These are phyloP conservation scores for Fusarium sp. DNA, from an alignment of 2,329 filamentous ascomycete genomes.

Conservation along the genomic window DNA sequence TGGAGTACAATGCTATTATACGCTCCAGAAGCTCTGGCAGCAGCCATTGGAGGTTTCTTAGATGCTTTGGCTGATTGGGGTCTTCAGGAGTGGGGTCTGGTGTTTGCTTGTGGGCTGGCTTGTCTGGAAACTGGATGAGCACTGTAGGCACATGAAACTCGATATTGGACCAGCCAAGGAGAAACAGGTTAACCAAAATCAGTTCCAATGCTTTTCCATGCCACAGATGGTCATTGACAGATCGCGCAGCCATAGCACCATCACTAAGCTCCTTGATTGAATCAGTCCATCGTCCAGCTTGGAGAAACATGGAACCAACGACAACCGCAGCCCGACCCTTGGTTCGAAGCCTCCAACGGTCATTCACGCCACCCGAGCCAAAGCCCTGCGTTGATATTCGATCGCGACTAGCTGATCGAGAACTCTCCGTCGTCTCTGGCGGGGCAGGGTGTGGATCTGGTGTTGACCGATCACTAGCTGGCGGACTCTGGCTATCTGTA, in stretches of 20 bases:
- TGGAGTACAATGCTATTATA: conserved; percentile 79
- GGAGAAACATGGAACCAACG: conserved; percentile 86
- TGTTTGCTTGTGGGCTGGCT: conserved; percentile 52
- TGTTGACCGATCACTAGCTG: conserved; percentile 53
- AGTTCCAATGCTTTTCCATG: conserved; percentile 95
- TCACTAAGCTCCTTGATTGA: conserved; percentile 87
- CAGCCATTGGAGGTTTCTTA: conserved; percentile 67
- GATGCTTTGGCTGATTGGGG: conserved; percentile 62
- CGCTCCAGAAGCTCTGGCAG: conserved; percentile 81
- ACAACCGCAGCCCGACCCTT: conserved; percentile 84
- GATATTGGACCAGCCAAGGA: conserved; percentile 85
- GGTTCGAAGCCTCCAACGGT: conserved; percentile 83
- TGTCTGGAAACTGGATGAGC: conserved; percentile 64
- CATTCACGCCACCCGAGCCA: conserved; percentile 76
- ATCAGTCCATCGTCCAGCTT: conserved; percentile 90
- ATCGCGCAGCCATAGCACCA: conserved; percentile 80
- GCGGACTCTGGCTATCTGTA: conserved; percentile 59
- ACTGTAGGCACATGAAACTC: conserved; percentile 81
- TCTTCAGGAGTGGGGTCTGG: conserved; percentile 50
- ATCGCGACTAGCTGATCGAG: conserved; percentile 65
- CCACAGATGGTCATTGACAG: conserved; percentile 93
- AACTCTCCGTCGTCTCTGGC: conserved; percentile 57
- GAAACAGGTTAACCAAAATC: conserved; percentile 82
- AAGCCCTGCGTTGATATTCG: conserved; percentile 78
- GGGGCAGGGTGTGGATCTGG: conserved; percentile 55